Conservation (phyloP, 305 asterid genomes). For the Plantago lanceolata region DNA sequence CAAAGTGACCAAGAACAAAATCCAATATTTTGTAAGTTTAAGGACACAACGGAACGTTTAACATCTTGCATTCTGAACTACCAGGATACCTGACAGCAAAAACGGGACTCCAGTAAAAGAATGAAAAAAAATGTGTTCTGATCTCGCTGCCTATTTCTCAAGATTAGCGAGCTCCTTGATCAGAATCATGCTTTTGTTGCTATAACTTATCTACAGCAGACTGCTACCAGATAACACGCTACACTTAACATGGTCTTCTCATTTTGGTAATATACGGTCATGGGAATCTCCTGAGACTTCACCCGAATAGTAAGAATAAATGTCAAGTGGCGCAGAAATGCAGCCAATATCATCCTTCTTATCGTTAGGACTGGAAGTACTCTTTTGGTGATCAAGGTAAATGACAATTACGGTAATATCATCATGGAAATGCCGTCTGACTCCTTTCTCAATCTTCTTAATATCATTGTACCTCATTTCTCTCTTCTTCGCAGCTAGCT, state of each 20-base stretch:
- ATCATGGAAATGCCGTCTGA: constrained; percentile 86
- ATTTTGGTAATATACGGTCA: constrained; percentile 37
- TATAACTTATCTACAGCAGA: constrained; percentile 30
- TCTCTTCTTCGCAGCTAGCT: constrained; percentile 87
- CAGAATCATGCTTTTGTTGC: constrained; percentile 10
- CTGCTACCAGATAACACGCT: constrained; percentile 20
- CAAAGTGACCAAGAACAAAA: too few relatives aligned
- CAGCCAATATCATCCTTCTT: constrained; percentile 38
- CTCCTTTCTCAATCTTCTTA: constrained; percentile 74
- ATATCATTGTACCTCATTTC: constrained; percentile 76
- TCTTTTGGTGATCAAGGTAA: constrained; percentile 61
- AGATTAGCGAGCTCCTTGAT: constrained; percentile 15
- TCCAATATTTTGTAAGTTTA: neutral
- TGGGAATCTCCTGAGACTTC: constrained; percentile 36
- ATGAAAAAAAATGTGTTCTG: constrained; percentile 25
- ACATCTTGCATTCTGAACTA: too few relatives aligned
- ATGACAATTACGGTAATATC: constrained; percentile 82
- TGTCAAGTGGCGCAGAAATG: constrained; percentile 66
- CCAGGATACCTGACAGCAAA: constrained; percentile 24
- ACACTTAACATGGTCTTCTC: constrained; percentile 28
- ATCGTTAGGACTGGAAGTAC: constrained; percentile 25
- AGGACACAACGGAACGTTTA: neutral
- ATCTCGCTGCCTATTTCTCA: constrained; percentile 23
- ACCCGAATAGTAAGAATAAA: constrained; percentile 54
- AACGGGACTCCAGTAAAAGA: constrained; percentile 14